Conservation (phyloP, 1,284 basidiomycete genomes). For the Ceratobasidium sp. region DNA sequence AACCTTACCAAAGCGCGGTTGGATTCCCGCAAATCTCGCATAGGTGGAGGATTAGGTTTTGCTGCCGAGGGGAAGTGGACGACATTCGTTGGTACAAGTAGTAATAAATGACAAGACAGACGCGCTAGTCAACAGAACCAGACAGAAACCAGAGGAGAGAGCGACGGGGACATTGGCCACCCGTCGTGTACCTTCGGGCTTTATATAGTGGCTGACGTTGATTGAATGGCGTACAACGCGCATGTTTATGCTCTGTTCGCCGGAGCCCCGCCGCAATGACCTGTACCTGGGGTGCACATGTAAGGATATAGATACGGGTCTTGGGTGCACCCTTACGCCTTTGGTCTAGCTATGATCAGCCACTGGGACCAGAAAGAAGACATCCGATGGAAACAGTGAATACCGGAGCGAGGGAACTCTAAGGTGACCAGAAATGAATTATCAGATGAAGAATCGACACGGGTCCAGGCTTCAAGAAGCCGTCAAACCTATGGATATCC, state of each 20-base stretch:
- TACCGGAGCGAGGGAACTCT: slow-evolving; percentile 15
- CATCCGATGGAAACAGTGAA: slow-evolving; percentile 12
- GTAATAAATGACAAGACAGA: neutral
- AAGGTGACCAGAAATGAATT: neutral
- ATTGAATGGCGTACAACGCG: slow-evolving; percentile 8
- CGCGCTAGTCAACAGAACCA: neutral
- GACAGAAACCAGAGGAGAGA: neutral
- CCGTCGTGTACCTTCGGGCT: slow-evolving; percentile 5
- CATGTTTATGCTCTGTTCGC: slow-evolving; percentile 12
- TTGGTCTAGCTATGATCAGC: slow-evolving; percentile 11
- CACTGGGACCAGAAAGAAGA: slow-evolving; percentile 11
- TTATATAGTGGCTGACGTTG: slow-evolving; percentile 19
- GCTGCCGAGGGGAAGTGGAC: slow-evolving; percentile 32
- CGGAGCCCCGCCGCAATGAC: slow-evolving; percentile 13
- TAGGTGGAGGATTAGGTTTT: slow-evolving; percentile 33
- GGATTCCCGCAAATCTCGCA: slow-evolving; percentile 37
- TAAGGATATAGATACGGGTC: neutral
- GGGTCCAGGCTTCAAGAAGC: slow-evolving; percentile 20
- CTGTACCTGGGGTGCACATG: slow-evolving; percentile 17
- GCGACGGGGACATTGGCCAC: slow-evolving; percentile 20
- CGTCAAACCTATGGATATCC: neutral
- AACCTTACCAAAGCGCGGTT: slow-evolving; percentile 23
- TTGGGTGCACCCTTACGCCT: slow-evolving; percentile 5
- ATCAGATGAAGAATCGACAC: neutral
- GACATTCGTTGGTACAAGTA: slow-evolving; percentile 15